Base-by-base conservation (phyloP, 495 filamentous ascomycete species). In the Neurospora tetrasperma region DNA sequence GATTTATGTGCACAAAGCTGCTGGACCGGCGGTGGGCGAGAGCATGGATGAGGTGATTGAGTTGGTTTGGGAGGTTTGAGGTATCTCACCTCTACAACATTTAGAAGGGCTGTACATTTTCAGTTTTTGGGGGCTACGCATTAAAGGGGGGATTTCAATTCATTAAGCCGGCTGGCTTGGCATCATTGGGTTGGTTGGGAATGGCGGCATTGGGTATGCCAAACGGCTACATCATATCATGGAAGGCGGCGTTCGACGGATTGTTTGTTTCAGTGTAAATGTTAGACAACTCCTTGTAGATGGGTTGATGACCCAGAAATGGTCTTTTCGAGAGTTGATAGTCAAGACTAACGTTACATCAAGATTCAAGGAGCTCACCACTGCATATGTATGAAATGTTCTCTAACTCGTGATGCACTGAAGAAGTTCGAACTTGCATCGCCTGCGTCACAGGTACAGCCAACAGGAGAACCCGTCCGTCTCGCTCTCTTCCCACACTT, bases 1-100 rank as follows among this genome's bases (percentile, higher is more conserved):
- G 73, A 46, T 79, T 6, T 82, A 80, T 42, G 76, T 82, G 20
- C 72, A 78, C 70, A 62, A 73, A 31, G 71, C 39, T 16, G 12
- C 68, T 4, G 72, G 70, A 9, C 46, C 72, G 31, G 59, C 73
- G 62, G 66, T 54, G n/a, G 73, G 71, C 11, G 27, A 39, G 31
- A 41, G 27, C 4, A 73, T 75, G 71, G 80, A 82, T 42, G 79
- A 80, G 77, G 80, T 82, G 2, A 48, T 82, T 9, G 80, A 80
- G 78, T 20, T 82, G 54, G 70, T 79, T 42, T 82, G 80, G 80
- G 76, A 81, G 31, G 11, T 76, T 14, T 79, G 44, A 16, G 35
- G 35, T 38, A 6, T 38, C 35, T 38, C 35, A 38, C 35, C 35
- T 38, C 35, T 38, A 38, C 5, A 4, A 38, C 35, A 38, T 6